phyloP scores from a whole-genome alignment of 2,329 filamentous ascomycete genomes.

The Hypoxylon sp. region DNA sequence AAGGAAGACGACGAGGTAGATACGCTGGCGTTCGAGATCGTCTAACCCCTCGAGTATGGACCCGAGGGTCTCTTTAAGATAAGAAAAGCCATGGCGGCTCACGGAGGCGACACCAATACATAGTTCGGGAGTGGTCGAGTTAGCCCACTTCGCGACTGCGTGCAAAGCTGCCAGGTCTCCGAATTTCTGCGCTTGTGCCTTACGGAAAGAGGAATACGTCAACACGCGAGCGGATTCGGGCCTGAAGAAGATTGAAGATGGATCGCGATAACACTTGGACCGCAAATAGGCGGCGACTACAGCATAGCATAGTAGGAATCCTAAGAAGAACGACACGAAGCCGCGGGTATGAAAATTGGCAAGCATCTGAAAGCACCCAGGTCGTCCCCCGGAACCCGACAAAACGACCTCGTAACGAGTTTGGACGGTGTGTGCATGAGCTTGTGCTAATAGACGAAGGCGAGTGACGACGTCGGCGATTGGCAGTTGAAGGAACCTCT shows the following conservation, averaged over 20 bases:
- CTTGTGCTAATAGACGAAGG: background rate
- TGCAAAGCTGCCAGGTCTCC: conserved; percentile 42
- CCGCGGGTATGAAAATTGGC: conserved; percentile 34
- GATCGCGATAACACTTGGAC: conserved; percentile 45
- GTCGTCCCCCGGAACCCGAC: background rate
- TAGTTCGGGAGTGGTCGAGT: conserved; percentile 38
- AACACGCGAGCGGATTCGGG: conserved; percentile 45
- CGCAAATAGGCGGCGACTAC: conserved; percentile 41
- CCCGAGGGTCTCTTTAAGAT: conserved; percentile 45
- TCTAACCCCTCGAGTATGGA: conserved; percentile 45
- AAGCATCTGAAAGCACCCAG: conserved; percentile 31
- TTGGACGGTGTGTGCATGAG: background rate
- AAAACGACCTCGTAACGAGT: background rate
- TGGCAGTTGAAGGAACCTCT: background rate
- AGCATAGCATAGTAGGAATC: conserved; percentile 44
- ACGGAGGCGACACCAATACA: conserved; percentile 45
- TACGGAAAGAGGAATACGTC: conserved; percentile 46
- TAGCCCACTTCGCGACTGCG: conserved; percentile 36
- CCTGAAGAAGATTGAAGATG: conserved; percentile 46
- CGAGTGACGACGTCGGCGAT: background rate
- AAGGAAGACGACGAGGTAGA: conserved; percentile 46
- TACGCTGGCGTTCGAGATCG: conserved; percentile 37
- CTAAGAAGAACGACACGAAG: conserved; percentile 41
- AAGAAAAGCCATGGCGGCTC: conserved; percentile 44
- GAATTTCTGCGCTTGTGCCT: conserved; percentile 42